Evolutionary conservation across 441 rosid genomes (phyloP).

Genomic region (Brassica hybrid): DNA sequence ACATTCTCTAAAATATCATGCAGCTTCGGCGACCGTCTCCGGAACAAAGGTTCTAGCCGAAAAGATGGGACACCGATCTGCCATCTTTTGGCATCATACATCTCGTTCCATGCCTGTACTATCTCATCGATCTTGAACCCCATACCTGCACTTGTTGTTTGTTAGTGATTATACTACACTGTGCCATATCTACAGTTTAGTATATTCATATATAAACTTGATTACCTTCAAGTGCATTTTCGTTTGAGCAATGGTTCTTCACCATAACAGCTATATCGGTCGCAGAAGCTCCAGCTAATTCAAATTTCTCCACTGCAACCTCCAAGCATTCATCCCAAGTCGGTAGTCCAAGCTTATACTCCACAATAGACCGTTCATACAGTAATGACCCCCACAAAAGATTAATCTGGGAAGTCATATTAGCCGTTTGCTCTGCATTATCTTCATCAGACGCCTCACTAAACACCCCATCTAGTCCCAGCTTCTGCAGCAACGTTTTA

Average conservation of each 20-base stretch:
- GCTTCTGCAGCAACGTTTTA: slow-evolving; percentile 58
- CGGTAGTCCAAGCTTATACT: slow-evolving; percentile 75
- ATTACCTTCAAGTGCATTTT: slow-evolving; percentile 73
- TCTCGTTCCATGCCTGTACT: slow-evolving; percentile 95
- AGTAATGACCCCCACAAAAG: slow-evolving; percentile 90
- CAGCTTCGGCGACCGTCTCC: slow-evolving; percentile 78
- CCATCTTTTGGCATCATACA: slow-evolving; percentile 94
- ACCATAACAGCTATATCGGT: slow-evolving; percentile 87
- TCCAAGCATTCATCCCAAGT: slow-evolving; percentile 93
- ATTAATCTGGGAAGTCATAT: slow-evolving; percentile 79
- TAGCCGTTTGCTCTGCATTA: slow-evolving; percentile 68
- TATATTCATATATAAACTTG: slow-evolving; percentile 43
- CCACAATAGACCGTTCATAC: slow-evolving; percentile 83
- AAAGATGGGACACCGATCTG: slow-evolving; percentile 89
- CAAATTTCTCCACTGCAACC: slow-evolving; percentile 87
- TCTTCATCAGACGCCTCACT: slow-evolving; percentile 62
- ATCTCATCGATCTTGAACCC: slow-evolving; percentile 94
- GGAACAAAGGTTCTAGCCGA: slow-evolving; percentile 85
- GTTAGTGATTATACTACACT: no score
- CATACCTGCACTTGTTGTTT: slow-evolving; percentile 51
- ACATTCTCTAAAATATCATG: slow-evolving; percentile 70
- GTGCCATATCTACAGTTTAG: not conserved
- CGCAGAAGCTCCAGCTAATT: slow-evolving; percentile 88
- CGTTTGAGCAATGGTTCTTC: slow-evolving; percentile 87
- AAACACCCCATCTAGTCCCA: slow-evolving; percentile 61